Base-by-base conservation (phyloP, 805 yeast genomes). In the Metschnikowia proteae region DNA sequence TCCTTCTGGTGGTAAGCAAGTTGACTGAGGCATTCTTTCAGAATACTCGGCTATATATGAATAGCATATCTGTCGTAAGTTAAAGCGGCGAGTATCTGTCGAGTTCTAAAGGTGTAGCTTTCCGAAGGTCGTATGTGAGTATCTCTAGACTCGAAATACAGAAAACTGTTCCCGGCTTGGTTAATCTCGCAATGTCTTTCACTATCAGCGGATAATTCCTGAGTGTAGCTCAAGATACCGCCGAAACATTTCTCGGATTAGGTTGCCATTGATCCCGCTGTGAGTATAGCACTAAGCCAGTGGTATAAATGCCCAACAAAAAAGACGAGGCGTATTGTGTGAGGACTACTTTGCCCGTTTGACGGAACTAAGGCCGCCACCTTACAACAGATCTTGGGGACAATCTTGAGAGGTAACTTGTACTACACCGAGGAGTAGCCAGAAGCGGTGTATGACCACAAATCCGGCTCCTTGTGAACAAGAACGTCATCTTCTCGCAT, bases 401-500 rank as follows among this genome's bases (percentile, higher is more conserved):
- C 99, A 69, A 82, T 89, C 17, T 77, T 92, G 54, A 82, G 99
- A 65, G 99, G 99, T 61, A 94, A 94, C 65, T 73, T 95, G 55
- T 88, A 79, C 60, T 83, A 84, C 56, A 79, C 86, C 54, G 78
- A 79, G 42, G 94, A 87, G 56, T 81, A 91, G 50, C 78, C 79
- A 5, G 87, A 85, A 58, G 79, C 82, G 22, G 69, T 89, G 45
- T 79, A 78, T 60, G 95, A 88, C 59, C 65, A 78, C 38, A 76
- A 81, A 60, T 59, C 82, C 23, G 79, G 79, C 43, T 74, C 75
- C 29, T 70, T 45, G 80, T 85, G 8, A 83, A 80, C 54, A 92
- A 92, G 65, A 86, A 84, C 62, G 84, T 89, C 41, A 83, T 92
- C 34, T 91, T 91, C 61, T 86, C 97, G 22, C 98, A 95, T 68